These are phyloP conservation scores for Phialemonium atrogriseum DNA, from an alignment of 2,329 filamentous ascomycete species.

Conservation along the genomic window DNA sequence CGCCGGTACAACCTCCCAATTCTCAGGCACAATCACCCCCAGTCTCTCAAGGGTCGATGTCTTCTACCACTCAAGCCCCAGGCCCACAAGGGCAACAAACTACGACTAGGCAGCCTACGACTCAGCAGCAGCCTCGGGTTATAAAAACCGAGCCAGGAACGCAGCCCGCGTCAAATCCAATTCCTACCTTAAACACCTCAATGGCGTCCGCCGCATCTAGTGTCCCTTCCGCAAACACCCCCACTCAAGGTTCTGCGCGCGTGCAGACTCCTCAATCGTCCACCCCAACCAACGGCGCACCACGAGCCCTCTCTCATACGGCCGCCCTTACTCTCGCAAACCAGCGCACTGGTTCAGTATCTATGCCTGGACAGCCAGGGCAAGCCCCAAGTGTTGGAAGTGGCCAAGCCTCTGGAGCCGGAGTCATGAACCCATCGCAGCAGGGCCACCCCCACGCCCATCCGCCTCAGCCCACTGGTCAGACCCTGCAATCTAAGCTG, in stretches of 20 bases:
- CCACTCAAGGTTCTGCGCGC: constrained; percentile 38
- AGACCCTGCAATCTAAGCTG: constrained; percentile 53
- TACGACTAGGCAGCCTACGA: too few species aligned
- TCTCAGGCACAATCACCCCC: constrained; percentile 12
- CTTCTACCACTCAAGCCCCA: constrained; percentile 8
- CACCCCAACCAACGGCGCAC: constrained; percentile 28
- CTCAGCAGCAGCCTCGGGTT: constrained; percentile 15
- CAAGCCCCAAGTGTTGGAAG: constrained; percentile 5
- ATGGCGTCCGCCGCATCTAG: constrained; percentile 30
- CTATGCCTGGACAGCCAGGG: constrained; percentile 9
- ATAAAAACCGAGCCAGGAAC: constrained; percentile 29
- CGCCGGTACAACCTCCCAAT: constrained; percentile 8
- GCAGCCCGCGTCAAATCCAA: constrained; percentile 19
- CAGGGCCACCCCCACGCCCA: constrained; percentile 40
- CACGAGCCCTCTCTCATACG: constrained; percentile 38
- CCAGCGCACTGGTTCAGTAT: constrained; percentile 17
- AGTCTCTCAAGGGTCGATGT: constrained; percentile 9
- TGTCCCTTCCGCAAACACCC: constrained; percentile 34
- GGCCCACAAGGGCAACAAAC: constrained; percentile 1
- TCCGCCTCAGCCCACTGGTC: constrained; percentile 29
- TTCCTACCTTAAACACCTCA: constrained; percentile 41
- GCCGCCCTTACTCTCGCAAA: constrained; percentile 42
- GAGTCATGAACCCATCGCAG: constrained; percentile 17
- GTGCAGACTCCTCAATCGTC: constrained; percentile 41
- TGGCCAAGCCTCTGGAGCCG: constrained; percentile 1